A percentile compares a stretch with the other conserved stretches of the same genome.
These are phyloP conservation scores for Nannizziopsis barbatae DNA, from an alignment of 2,329 filamentous ascomycete species.

Conservation along the genomic window DNA sequence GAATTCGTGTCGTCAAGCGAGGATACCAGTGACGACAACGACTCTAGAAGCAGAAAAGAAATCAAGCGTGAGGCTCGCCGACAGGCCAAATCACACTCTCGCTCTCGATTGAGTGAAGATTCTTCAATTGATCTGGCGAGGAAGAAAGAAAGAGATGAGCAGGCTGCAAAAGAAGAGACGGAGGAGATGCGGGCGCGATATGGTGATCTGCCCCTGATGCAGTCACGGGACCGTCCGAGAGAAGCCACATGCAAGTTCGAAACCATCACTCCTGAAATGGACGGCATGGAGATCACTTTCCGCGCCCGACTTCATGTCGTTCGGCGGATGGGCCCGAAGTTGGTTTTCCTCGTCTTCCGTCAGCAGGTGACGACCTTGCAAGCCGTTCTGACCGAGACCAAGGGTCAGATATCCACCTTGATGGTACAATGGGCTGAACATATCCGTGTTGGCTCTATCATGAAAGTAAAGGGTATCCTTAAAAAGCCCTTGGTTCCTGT, in stretches of 20 bases:
- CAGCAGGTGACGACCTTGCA: conserved; percentile 77
- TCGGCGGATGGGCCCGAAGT: conserved; percentile 65
- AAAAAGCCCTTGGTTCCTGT: conserved; percentile 64
- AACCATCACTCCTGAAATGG: conserved; percentile 41
- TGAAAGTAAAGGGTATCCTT: conserved; percentile 63
- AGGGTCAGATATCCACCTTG: conserved; percentile 53
- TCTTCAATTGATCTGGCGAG: conserved; percentile 26
- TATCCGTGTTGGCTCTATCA: conserved; percentile 64
- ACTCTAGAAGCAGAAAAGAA: conserved; percentile 36
- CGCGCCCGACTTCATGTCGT: conserved; percentile 66
- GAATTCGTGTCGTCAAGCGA: conserved; percentile 36
- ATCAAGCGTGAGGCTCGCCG: conserved; percentile 33
- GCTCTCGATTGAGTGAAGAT: conserved; percentile 29
- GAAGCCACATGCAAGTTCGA: conserved; percentile 41
- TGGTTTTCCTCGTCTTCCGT: conserved; percentile 77
- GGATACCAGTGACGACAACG: conserved; percentile 27
- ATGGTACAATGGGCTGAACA: conserved; percentile 85
- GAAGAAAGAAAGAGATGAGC: conserved; percentile 31
- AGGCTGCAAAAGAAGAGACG: conserved; percentile 45
- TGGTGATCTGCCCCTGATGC: conserved; percentile 47
- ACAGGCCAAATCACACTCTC: conserved; percentile 28
- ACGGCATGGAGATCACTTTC: conserved; percentile 54
- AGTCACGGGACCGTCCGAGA: conserved; percentile 43
- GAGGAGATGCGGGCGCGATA: conserved; percentile 49
- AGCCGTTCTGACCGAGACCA: conserved; percentile 57